Evolutionary conservation across 1,139 yeast species (phyloP), one percentile per base, ranked within the genome.

Genomic region (Chernovozyma aurita): DNA sequence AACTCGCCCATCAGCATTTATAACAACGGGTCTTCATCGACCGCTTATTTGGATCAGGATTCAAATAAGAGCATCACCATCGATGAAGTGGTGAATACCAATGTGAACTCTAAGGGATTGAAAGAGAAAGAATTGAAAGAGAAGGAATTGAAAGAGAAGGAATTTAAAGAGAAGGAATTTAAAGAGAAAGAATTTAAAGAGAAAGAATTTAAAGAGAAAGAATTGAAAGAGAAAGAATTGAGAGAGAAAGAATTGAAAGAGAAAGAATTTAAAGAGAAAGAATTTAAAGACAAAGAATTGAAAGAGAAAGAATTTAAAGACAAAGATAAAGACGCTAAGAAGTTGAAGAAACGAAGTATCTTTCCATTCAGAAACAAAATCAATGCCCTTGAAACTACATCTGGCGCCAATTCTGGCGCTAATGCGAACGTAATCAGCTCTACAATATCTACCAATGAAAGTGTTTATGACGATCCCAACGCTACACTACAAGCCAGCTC

Each of bases 341-440:
- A 64, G 45, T 51, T 53, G 28, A 76, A 74, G 49, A 78, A 76
- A 63, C 64, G 81, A 53, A 75, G 80, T 40, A 63, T 77, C 28
- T 80, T 80, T 54, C 80, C 84, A 6, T 78, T 80, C 54, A 63
- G 77, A 37, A 69, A 65, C 44, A 57, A 56, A 38, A 31, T 46
- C 6, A 20, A 20, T 9, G 8, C n/a, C n/a, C n/a, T n/a, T n/a
- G n/a, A n/a, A n/a, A n/a, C n/a, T n/a, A n/a, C n/a, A n/a, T n/a
- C n/a, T n/a, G n/a, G n/a, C n/a, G n/a, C n/a, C n/a, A n/a, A n/a
- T n/a, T n/a, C n/a, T n/a, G n/a, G n/a, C n/a, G n/a, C n/a, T n/a
- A n/a, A n/a, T n/a, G n/a, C n/a, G n/a, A n/a, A n/a, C n/a, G n/a
- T n/a, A n/a, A n/a, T n/a, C n/a, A n/a, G n/a, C n/a, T n/a, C n/a